Evolutionary conservation across 139 green algal genomes (phyloP), one percentile per base, ranked within the genome.

Genomic region (Chlamydomonas sp.): DNA sequence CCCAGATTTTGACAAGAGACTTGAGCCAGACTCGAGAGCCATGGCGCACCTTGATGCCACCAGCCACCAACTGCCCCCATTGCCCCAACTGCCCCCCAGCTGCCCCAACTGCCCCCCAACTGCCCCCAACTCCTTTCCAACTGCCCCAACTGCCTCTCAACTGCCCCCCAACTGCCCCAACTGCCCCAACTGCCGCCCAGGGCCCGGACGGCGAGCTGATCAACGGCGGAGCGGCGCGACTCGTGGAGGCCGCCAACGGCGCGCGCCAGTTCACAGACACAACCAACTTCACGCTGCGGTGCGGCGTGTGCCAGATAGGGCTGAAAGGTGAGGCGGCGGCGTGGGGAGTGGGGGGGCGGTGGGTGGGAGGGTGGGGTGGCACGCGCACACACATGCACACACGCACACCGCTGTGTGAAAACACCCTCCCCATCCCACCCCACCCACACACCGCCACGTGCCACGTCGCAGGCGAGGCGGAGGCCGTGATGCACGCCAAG

Each of bases 261-360:
- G 82, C 81, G 4, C 77, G 85, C 2, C 77, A 87, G 70, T 87
- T 87, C 68, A 84, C 81, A 0, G 70, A 87, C 73, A 92, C 79
- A 6, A 76, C 84, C 26, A 92, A 88, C 74, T 98, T 98, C 75
- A 91, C 88, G 5, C 81, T 98, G 57, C 82, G 92, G 31, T 98
- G 92, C 78, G 82, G 83, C 0, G 81, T 90, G 3, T 98, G 92
- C 73, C 80, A 91, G 61, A 48, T 67, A 1, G 64, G 70, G 2
- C 34, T 79, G 60, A 79, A 79, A n/a, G n/a, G n/a, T n/a, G n/a
- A n/a, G n/a, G n/a, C n/a, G n/a, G n/a, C n/a, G n/a, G n/a, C 64
- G 71, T 76, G 71, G 28, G 49, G 30, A 31, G 24, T 2, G 58
- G 20, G 30, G 24, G 24, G 24, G n/a, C 5, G 5, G 6, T 54